These are phyloP conservation scores for Trichoderma asperellum DNA, from an alignment of 2,329 filamentous ascomycete genomes.

Conservation along the genomic window DNA sequence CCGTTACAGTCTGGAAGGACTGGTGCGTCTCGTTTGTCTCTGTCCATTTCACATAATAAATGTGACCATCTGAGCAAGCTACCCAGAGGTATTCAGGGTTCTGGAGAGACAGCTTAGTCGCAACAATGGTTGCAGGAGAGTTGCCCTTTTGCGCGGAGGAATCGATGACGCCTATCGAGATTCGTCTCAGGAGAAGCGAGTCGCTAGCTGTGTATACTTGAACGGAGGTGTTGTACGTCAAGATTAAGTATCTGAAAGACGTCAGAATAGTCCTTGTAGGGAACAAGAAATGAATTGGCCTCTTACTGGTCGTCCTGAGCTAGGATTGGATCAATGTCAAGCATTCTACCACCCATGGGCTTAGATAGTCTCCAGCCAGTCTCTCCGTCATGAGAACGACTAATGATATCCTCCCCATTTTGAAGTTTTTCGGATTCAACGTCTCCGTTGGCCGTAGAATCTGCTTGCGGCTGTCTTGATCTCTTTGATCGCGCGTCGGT, in stretches of 20 bases:
- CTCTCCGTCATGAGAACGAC: constrained; percentile 39
- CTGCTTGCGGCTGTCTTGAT: constrained; percentile 31
- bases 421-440: background rate
- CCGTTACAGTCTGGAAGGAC: constrained; percentile 48
- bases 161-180: constrained; percentile 54
- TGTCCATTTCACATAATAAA: constrained; percentile 64
- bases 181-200: constrained; percentile 76
- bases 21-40: constrained; percentile 46
- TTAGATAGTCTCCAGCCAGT: constrained; percentile 63
- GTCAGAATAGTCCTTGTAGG: constrained; percentile 28
- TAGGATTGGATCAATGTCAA: constrained; percentile 67
- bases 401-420: constrained; percentile 35
- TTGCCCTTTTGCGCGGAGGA: constrained; percentile 35
- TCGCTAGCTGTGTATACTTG: constrained; percentile 81
- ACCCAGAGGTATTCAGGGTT: constrained; percentile 60
- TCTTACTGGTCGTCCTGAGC: constrained; percentile 64
- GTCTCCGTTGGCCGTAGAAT: constrained; percentile 3
- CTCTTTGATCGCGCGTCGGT: constrained; percentile 48
- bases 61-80: constrained; percentile 59
- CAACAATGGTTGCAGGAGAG: constrained; percentile 45
- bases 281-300: background rate
- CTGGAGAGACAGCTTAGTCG: constrained; percentile 46
- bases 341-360: constrained; percentile 67
- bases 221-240: constrained; percentile 74
- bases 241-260: constrained; percentile 66